Evolutionary conservation across 768 basidiomycete genomes (phyloP).

Genomic region (Pulveroboletus sp.): DNA sequence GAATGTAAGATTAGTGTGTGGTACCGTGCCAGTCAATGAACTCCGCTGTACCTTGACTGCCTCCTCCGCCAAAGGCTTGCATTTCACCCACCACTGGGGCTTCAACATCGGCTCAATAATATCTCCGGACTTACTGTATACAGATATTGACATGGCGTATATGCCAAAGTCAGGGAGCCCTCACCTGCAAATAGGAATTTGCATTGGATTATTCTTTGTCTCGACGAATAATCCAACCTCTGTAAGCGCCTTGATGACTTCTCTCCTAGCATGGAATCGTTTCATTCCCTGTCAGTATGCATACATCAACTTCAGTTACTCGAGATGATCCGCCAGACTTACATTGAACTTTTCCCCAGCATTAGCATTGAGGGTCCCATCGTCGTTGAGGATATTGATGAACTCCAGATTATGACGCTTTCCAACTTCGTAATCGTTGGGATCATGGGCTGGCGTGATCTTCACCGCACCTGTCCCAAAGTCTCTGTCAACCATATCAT

Average conservation of each 20-base stretch:
- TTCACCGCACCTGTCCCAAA: conserved; percentile 99
- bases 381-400: conserved; percentile 93
- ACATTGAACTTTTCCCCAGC: conserved; percentile 77
- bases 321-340: conserved; percentile 6
- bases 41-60: conserved; percentile 64
- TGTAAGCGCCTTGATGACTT: conserved; percentile 78
- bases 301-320: not conserved
- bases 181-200: conserved; percentile 87
- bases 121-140: conserved; percentile 85
- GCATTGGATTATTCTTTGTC: conserved; percentile 96
- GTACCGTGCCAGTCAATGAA: not conserved
- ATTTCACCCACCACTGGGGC: conserved; percentile 99
- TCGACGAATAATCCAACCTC: conserved; percentile 83
- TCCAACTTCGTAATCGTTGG: conserved; percentile 95
- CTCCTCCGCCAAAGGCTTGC: conserved; percentile 85
- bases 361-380: conserved; percentile 91
- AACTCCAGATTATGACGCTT: conserved; percentile 82
- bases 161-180: not conserved
- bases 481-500: conserved; percentile 86
- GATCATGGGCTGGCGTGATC: conserved; percentile 97
- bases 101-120: conserved; percentile 92
- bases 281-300: conserved; percentile 74
- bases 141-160: conserved; percentile 2
- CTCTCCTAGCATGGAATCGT: conserved; percentile 87
- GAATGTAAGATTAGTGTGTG: not conserved